A percentile compares a stretch with the other conserved stretches of the same genome.
Evolutionary conservation across 2,329 filamentous ascomycete genomes (phyloP).

Genomic region (Rhynchosporium agropyri): DNA sequence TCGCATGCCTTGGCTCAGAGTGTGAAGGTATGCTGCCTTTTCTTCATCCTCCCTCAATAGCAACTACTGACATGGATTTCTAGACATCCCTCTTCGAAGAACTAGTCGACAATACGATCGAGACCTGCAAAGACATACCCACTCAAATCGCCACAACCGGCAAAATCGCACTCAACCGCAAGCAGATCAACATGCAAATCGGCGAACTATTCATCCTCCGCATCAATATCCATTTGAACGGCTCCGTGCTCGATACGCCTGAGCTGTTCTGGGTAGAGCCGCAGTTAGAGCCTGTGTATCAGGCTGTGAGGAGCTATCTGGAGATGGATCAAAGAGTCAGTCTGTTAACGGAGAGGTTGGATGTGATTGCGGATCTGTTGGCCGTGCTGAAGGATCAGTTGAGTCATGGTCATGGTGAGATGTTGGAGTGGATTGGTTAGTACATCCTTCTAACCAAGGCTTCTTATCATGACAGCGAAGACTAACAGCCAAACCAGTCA

Average conservation of each 20-base stretch:
- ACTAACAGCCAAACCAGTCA: slow-evolving; percentile 59
- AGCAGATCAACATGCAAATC: slow-evolving; percentile 99
- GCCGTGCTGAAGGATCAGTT: slow-evolving; percentile 95
- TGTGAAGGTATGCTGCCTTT: slow-evolving; percentile 67
- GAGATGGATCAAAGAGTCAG: slow-evolving; percentile 97
- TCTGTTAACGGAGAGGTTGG: slow-evolving; percentile 83
- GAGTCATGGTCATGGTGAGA: slow-evolving; percentile 89
- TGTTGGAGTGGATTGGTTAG: slow-evolving; percentile 85
- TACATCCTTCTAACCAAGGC: slow-evolving; percentile 28
- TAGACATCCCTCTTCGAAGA: slow-evolving; percentile 95
- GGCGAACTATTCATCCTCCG: slow-evolving; percentile 96
- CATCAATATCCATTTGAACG: slow-evolving; percentile 97
- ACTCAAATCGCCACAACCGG: slow-evolving; percentile 91
- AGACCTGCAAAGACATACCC: slow-evolving; percentile 89
- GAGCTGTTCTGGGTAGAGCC: slow-evolving; percentile 99
- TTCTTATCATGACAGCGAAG: slow-evolving; percentile 13
- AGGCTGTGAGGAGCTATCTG: slow-evolving; percentile 90
- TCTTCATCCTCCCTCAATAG: neutral
- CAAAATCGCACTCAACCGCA: slow-evolving; percentile 83
- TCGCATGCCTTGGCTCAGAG: slow-evolving; percentile 94
- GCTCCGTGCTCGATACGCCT: slow-evolving; percentile 92
- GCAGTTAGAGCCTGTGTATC: slow-evolving; percentile 93
- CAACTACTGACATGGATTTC: neutral
- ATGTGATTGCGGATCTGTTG: slow-evolving; percentile 90
- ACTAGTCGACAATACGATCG: slow-evolving; percentile 89